Conservation (phyloP, 176 grass and related monocot genomes). For the Melocanna baccifera region DNA sequence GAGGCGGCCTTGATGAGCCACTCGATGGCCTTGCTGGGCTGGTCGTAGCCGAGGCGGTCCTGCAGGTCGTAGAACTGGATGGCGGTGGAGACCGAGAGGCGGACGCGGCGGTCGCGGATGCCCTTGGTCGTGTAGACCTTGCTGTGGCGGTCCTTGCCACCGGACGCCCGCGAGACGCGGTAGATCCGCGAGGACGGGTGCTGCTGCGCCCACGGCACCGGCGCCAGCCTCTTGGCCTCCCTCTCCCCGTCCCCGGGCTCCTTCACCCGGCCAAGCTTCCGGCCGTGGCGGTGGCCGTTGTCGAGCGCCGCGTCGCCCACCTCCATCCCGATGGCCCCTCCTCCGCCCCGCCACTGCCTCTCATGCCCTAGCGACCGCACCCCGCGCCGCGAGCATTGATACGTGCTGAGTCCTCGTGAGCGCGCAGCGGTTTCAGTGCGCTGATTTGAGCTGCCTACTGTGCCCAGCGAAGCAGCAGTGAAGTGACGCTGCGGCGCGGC, state of each 20-base stretch:
- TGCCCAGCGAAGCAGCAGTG: background rate
- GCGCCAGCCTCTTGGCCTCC: conserved; percentile 20
- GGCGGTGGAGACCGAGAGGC: conserved; percentile 69
- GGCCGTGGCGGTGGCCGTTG: background rate
- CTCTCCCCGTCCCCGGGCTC: background rate
- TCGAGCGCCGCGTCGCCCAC: background rate
- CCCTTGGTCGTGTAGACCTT: conserved; percentile 92
- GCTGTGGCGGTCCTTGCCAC: conserved; percentile 89
- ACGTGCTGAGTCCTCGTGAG: background rate
- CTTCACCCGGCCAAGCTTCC: conserved; percentile 23
- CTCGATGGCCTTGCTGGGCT: conserved; percentile 89
- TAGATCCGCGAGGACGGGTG: conserved; percentile 72
- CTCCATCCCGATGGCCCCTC: conserved; percentile 32
- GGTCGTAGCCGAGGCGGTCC: conserved; percentile 73
- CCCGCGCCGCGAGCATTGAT: conserved; percentile 11
- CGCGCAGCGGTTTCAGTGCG: background rate
- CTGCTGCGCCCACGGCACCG: conserved; percentile 32
- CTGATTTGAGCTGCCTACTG: background rate
- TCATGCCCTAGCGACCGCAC: conserved; percentile 10
- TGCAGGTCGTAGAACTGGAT: conserved; percentile 98
- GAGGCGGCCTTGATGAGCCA: conserved; percentile 84
- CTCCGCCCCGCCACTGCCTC: background rate
- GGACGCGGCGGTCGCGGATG: conserved; percentile 80
- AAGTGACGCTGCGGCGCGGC: background rate
- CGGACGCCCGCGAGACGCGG: conserved; percentile 56